Evolutionary conservation across 352 stramenopile species (phyloP).

Genomic region (Phytophthora cajani): DNA sequence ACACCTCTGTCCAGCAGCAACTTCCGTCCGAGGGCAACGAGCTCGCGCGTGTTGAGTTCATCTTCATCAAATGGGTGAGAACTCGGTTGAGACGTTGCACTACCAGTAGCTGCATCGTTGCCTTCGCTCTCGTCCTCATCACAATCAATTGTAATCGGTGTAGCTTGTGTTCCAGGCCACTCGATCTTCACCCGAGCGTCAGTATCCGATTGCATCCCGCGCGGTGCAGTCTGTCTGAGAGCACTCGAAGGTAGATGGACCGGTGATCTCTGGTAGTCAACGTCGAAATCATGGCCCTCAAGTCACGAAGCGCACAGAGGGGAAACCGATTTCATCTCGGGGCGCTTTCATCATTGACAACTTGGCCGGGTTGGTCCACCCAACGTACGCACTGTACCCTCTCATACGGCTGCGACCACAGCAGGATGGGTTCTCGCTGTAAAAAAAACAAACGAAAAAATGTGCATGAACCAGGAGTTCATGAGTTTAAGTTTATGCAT

Average conservation of each 20-base stretch:
- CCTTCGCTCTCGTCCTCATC: not conserved
- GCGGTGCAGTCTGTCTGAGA: not conserved
- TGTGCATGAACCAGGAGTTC: not conserved
- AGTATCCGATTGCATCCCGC: not conserved
- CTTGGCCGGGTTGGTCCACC: not conserved
- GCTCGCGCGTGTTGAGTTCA: not conserved
- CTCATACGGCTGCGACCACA: not conserved
- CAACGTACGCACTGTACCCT: not conserved
- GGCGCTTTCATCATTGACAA: not conserved
- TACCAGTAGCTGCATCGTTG: not conserved
- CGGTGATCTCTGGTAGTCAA: not conserved
- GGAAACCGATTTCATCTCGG: not conserved
- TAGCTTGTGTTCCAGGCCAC: not conserved
- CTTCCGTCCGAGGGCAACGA: not conserved
- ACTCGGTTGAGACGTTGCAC: not conserved
- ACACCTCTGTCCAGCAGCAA: not conserved
- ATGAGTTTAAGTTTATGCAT: not conserved
- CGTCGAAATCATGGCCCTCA: not conserved
- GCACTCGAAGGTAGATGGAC: not conserved
- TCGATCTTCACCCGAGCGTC: not conserved
- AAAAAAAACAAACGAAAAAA: not conserved
- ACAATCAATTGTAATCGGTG: not conserved
- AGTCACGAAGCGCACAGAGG: not conserved
- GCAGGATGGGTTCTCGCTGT: not conserved
- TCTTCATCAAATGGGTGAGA: not conserved